These are phyloP conservation scores for Leishmania aethiopica DNA, from an alignment of 208 protist genomes.

Conservation along the genomic window DNA sequence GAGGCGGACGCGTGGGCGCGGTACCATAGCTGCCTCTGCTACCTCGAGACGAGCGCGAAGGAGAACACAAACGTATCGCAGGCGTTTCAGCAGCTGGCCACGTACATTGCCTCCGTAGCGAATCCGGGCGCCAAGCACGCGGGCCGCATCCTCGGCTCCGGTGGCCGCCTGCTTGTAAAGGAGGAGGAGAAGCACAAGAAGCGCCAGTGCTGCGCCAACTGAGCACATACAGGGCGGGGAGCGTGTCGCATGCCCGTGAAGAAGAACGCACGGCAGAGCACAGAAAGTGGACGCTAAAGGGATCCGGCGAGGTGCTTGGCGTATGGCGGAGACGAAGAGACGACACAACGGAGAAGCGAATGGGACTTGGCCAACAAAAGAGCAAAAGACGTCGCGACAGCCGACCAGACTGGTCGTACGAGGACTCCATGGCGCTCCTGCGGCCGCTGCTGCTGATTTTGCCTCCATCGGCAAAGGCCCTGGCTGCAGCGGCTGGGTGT, in stretches of 20 bases:
- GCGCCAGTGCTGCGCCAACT: conserved; percentile 28
- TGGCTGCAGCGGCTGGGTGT: not conserved
- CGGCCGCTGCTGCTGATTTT: not conserved
- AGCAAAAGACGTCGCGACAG: not conserved
- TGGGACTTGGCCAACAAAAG: not conserved
- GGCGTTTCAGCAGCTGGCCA: conserved; percentile 86
- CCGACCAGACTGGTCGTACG: not conserved
- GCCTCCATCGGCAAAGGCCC: not conserved
- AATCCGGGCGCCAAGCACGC: conserved; percentile 32
- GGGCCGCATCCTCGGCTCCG: conserved; percentile 26
- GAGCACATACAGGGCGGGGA: not conserved
- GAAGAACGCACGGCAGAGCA: not conserved
- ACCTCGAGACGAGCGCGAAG: conserved; percentile 89
- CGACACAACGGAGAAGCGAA: not conserved
- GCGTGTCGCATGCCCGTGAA: not conserved
- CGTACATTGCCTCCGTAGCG: conserved; percentile 57
- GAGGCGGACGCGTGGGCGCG: conserved; percentile 87
- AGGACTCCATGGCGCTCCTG: not conserved
- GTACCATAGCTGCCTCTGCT: conserved; percentile 73
- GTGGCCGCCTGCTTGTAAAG: conserved; percentile 27
- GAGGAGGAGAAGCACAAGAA: conserved; percentile 22
- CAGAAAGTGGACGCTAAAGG: not conserved
- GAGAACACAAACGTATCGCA: conserved; percentile 87
- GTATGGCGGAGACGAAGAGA: not conserved
- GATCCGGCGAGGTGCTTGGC: not conserved